Conservation (phyloP, 495 filamentous ascomycete species). For the Aspergillus indologenus region DNA sequence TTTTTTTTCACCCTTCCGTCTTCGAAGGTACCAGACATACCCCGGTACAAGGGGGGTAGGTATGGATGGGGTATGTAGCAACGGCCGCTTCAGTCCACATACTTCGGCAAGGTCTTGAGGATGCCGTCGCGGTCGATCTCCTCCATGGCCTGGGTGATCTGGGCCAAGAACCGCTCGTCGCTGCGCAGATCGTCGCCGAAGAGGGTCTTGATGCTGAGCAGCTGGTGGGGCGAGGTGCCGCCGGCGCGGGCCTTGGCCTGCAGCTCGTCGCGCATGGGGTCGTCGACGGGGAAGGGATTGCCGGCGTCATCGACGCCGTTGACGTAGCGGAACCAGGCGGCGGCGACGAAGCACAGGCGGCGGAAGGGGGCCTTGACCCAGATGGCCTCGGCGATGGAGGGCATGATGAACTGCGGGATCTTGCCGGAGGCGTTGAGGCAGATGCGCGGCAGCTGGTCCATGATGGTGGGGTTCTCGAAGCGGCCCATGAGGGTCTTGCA, state of each 20-base stretch:
- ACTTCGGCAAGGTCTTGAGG: conserved; percentile 44
- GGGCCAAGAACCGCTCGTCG: conserved; percentile 39
- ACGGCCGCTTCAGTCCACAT: conserved; percentile 39
- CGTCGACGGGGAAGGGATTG: conserved; percentile 35
- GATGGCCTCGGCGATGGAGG: conserved; percentile 47
- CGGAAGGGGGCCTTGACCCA: conserved; percentile 44
- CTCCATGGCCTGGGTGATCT: conserved; percentile 40
- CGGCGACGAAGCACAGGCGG: conserved; percentile 42
- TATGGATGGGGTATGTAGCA: too few relatives aligned
- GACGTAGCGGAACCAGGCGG: conserved; percentile 46
- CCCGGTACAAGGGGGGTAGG: too few relatives aligned
- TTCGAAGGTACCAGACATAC: too few relatives aligned
- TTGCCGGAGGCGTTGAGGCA: conserved; percentile 47
- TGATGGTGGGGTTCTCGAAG: conserved; percentile 49
- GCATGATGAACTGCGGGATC: conserved; percentile 52
- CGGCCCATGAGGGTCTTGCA: conserved; percentile 45
- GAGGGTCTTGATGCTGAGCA: conserved; percentile 42
- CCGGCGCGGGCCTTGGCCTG: conserved; percentile 39
- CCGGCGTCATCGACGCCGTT: conserved; percentile 44
- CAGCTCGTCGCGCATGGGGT: conserved; percentile 45
- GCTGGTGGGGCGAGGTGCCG: conserved; percentile 30
- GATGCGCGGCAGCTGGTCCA: conserved; percentile 46
- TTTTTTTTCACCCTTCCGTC: too few relatives aligned
- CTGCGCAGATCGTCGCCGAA: conserved; percentile 46
- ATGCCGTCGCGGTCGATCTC: conserved; percentile 41